Evolutionary conservation across 2,329 filamentous ascomycete species (phyloP), one percentile per base, ranked within the genome.

Genomic region (Ceratocystis cacaofunesta): DNA sequence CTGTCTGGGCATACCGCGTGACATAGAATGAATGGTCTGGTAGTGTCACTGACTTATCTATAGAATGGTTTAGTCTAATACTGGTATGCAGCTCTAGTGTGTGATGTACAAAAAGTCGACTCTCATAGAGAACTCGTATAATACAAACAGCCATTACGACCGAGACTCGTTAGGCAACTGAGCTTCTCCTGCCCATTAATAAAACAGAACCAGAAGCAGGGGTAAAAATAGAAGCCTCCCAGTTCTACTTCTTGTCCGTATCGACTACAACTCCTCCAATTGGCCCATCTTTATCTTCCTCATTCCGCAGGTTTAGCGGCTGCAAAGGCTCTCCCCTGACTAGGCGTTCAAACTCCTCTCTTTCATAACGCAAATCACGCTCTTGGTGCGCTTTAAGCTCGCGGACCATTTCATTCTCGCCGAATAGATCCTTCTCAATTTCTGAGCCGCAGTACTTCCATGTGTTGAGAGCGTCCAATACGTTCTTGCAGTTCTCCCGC

Each of bases 401-500:
- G n/a, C 58, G 64, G 48, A 66, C 58, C 36, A 66, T 62, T 12
- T 62, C 58, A 17, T 67, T 67, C 41, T 67, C 66, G 43, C 66
- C 66, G 63, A 67, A 67, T 43, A 67, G 52, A 22, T 67, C 66
- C 66, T 58, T 67, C 41, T 67, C 66, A 63, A 65, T 55, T 3
- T 28, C 30, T 1, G 58, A 62, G 19, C 66, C 66, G 25, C 44
- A 50, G 19, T 67, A 67, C 32, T 52, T 48, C 66, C 66, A 67
- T 41, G 66, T 62, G n/a, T 70, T 70, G 60, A 74, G 71, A 2
- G 75, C 70, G 28, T 70, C 68, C 17, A 76, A 68, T 58, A 71
- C 66, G 36, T 72, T 75, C 41, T 76, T 73, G 58, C 72, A 71
- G 50, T 75, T 76, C 48, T 74, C 60, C n/a, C 66, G 63, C n/a